Evolutionary conservation across 2,329 filamentous ascomycete species (phyloP), one percentile per base, ranked within the genome.

Genomic region (Thielaviopsis musarum): DNA sequence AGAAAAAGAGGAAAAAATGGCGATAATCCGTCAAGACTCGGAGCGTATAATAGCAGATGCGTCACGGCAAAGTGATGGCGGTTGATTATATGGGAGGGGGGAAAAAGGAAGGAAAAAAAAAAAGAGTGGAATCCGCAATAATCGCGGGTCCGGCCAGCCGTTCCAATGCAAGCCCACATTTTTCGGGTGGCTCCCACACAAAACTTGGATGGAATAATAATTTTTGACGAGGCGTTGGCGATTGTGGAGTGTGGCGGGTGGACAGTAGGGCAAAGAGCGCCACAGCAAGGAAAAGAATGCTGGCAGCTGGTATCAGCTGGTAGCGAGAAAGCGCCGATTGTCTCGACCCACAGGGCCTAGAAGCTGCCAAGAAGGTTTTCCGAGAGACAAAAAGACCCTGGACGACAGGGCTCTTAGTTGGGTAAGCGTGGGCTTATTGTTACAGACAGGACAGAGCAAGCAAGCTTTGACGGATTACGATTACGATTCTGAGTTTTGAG

Each of bases 11-110:
- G 57, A 58, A 53, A 64, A 63, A 63, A 63, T 61, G 63, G 61
- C 63, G 58, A 54, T 69, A 3, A 6, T 63, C 82, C 84, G 81
- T 88, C 85, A 88, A 80, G 86, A 90, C 86, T 87, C 85, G 84
- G 86, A 85, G 60, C 60, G 54, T 82, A 77, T 72, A 64, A 67
- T 67, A 65, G 66, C 73, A 57, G 49, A 67, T 66, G 70, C 72
- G 80, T 83, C 82, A 77, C 85, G 83, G 85, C 84, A 87, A 88
- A 79, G 85, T 88, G 85, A 88, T 86, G 83, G 86, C 79, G 80
- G 78, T 66, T 65, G 61, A 65, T 66, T 66, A 49, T 54, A 30
- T 45, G 4, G 65, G 63, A 64, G 64, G 58, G 62, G 64, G 62
- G 64, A 62, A 57, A 62, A 61, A 59, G 21, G 49, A 58, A 64